Base-by-base conservation (phyloP, 2,329 filamentous ascomycete genomes). In the Periconia sp. region DNA sequence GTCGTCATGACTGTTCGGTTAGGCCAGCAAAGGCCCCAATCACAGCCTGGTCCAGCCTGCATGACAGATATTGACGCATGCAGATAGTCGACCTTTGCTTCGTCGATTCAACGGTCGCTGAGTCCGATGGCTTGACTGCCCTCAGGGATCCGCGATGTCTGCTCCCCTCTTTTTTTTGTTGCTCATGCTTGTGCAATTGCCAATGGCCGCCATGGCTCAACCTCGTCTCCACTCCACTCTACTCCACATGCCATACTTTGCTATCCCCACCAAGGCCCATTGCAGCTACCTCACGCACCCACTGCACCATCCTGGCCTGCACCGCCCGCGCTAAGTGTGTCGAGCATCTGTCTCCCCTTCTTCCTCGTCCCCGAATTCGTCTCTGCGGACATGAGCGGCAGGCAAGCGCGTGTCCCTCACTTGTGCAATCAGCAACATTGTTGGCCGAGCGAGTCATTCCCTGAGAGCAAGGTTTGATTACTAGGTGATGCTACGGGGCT, bases 91-190 rank as follows among this genome's bases (percentile, higher is more conserved):
- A 18, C n/a, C 41, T 27, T 8, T 31, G 13, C 18, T 35, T 31
- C 33, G 35, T 9, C 40, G 42, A 58, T 53, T 60, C 59, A 64
- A 61, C 55, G 41, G 49, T 66, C 66, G 68, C 66, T 68, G 66
- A 60, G 52, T 52, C 68, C 66, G 66, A 63, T 11, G 18, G 45
- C 41, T 45, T n/a, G 27, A 37, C 37, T 35, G 41, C 31, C 31
- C 40, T 46, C 42, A 50, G 44, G 44, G 46, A 48, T 48, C 46
- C 23, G 8, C 23, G 8, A n/a, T 33, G 31, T 33, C 10, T 37
- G 11, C 33, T 6, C 33, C 3, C 33, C 3, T 14, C 11, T 37
- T 37, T 13, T n/a, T 37, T n/a, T 13, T n/a, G 6, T n/a, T 11
- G 11, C 33, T 37, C 33, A 49, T 23, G 40, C 47, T 19, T 49